These are phyloP conservation scores for Citrus sp. DNA, from an alignment of 345 rosid species.

Conservation along the genomic window DNA sequence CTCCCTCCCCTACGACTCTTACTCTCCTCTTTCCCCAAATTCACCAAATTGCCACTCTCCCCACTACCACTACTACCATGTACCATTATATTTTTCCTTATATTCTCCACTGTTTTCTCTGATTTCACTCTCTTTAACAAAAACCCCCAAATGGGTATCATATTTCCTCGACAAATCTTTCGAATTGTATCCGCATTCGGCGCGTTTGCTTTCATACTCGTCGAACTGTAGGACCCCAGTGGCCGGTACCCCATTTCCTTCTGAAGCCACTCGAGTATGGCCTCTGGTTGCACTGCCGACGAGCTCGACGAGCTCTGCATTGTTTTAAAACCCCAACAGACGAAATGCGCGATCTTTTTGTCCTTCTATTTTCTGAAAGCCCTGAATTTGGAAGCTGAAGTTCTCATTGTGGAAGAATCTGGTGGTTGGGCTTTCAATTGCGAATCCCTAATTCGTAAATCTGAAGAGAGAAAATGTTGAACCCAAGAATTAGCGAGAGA, in stretches of 20 bases:
- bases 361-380: background rate
- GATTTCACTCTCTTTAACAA: conserved; percentile 72
- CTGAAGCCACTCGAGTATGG: conserved; percentile 74
- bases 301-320: conserved; percentile 45
- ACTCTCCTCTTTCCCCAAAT: conserved; percentile 49
- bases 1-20: conserved; percentile 42
- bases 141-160: conserved; percentile 76
- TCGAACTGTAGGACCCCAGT: conserved; percentile 56
- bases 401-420: background rate
- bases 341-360: background rate
- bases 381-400: background rate
- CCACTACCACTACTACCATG: conserved; percentile 45
- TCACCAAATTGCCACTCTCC: conserved; percentile 31
- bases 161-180: conserved; percentile 78
- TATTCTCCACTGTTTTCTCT: conserved; percentile 77
- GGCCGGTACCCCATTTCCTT: conserved; percentile 90
- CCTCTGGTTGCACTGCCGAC: conserved; percentile 59
- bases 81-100: conserved; percentile 68
- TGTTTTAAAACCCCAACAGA: background rate
- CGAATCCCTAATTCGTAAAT: background rate
- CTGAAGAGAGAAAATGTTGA: background rate
- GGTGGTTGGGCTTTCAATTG: background rate
- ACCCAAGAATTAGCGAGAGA: conserved; percentile 1
- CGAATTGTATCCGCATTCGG: conserved; percentile 69
- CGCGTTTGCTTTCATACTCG: conserved; percentile 46